Percentiles rank a stretch among this genome's conserved stretches.
Evolutionary conservation across 1,284 basidiomycete species (phyloP).

Genomic region (Irpex sp.): DNA sequence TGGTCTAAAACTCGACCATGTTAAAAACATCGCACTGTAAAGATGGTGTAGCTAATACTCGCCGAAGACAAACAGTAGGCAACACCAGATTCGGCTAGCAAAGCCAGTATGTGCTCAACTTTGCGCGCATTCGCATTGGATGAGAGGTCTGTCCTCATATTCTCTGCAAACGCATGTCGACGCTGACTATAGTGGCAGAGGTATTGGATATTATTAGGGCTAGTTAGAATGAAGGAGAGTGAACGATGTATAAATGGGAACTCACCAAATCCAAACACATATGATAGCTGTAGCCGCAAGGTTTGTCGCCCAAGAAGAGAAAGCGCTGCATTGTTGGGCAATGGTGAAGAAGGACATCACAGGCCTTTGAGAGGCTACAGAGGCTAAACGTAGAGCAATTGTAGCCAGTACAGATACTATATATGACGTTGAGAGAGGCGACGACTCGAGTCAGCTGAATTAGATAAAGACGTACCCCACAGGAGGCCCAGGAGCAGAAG

Average conservation of each 20-base stretch:
- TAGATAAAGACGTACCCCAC: background rate
- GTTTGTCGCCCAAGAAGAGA: background rate
- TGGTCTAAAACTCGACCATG: background rate
- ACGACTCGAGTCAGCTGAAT: too few relatives aligned
- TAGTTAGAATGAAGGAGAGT: background rate
- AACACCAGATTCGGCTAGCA: background rate
- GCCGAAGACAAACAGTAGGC: background rate
- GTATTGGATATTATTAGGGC: too few relatives aligned
- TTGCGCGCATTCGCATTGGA: background rate
- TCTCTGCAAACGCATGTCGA: background rate
- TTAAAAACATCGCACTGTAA: background rate
- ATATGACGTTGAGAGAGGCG: background rate
- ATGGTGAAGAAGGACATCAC: background rate
- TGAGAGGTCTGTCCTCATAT: background rate
- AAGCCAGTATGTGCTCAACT: background rate
- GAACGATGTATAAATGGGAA: background rate
- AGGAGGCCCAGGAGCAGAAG: background rate
- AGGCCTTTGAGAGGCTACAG: background rate
- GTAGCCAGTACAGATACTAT: background rate
- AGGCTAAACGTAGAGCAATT: background rate
- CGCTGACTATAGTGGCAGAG: background rate
- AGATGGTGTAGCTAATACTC: background rate
- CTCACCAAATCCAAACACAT: background rate
- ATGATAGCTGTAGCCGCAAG: background rate
- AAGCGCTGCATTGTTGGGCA: background rate